A percentile compares a stretch with the other conserved stretches of the same genome.
These are phyloP conservation scores for Thalassiosira hispida DNA, from an alignment of 352 stramenopile species.

Conservation along the genomic window DNA sequence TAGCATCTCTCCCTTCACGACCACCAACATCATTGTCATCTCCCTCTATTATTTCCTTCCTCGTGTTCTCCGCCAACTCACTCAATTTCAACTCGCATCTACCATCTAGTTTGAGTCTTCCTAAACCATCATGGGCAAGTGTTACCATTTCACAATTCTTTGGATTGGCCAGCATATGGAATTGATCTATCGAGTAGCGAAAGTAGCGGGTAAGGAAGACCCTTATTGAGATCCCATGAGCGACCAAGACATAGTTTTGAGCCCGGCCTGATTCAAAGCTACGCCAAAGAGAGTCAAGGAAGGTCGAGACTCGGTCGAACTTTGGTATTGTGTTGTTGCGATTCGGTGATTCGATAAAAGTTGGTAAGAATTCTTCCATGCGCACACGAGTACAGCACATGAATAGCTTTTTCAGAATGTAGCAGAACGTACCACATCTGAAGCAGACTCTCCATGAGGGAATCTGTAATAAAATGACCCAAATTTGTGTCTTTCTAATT, in stretches of 20 bases:
- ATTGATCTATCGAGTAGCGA: constrained; percentile 83
- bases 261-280: constrained; percentile 71
- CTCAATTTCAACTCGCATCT: constrained; percentile 62
- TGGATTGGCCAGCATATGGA: constrained; percentile 80
- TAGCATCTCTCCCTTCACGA: background rate
- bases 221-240: constrained; percentile 77
- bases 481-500: constrained; percentile 84
- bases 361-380: background rate
- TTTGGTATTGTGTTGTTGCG: constrained; percentile 1
- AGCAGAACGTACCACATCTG: constrained; percentile 77
- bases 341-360: too few species aligned
- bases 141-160: constrained; percentile 84
- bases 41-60: background rate
- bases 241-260: constrained; percentile 78
- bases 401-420: background rate
- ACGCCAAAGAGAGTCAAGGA: constrained; percentile 81
- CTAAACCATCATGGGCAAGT: constrained; percentile 72
- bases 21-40: background rate
- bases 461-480: constrained; percentile 89
- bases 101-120: constrained; percentile 70
- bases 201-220: constrained; percentile 82
- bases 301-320: constrained; percentile 88
- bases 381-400: background rate
- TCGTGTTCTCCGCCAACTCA: constrained; percentile 4
- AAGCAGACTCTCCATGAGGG: constrained; percentile 85